Percentiles rank a stretch among this genome's conserved stretches.
phyloP scores from a whole-genome alignment of 2,329 filamentous ascomycete genomes.

The Calonectria montana region DNA sequence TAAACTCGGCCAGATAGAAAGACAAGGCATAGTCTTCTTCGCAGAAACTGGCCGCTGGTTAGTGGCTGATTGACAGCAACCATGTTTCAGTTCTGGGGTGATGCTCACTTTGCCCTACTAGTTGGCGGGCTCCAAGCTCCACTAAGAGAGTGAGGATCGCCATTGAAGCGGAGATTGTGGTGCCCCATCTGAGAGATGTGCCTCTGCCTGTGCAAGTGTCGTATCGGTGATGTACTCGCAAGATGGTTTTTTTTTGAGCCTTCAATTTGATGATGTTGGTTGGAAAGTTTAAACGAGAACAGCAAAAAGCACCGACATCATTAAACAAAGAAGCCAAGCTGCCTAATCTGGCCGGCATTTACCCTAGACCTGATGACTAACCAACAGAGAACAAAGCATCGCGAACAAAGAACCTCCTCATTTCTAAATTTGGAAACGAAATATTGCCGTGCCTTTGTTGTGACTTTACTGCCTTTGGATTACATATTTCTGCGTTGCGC shows the following conservation, averaged over 20 bases:
- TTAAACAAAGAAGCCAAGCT: background rate
- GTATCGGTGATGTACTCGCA: background rate
- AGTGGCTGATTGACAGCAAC: constrained; percentile 10
- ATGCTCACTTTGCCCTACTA: constrained; percentile 52
- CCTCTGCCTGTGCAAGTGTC: background rate
- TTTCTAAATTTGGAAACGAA: background rate
- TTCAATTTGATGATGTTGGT: background rate
- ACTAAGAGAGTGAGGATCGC: constrained; percentile 47
- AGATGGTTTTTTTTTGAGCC: background rate
- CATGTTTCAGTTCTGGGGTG: background rate
- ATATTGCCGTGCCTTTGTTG: background rate
- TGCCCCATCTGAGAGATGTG: constrained; percentile 31
- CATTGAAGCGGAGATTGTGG: constrained; percentile 51
- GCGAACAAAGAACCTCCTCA: background rate
- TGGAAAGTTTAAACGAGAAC: background rate
- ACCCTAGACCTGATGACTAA: background rate
- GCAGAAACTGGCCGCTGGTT: constrained; percentile 47
- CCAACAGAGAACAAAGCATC: background rate
- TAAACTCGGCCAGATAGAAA: constrained; percentile 56
- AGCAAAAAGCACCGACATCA: background rate
- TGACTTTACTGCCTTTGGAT: background rate
- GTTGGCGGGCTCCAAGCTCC: constrained; percentile 54
- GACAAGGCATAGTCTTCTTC: constrained; percentile 63
- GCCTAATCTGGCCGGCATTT: background rate
- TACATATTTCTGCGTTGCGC: background rate